These are phyloP conservation scores for Endothia cerciana DNA, from an alignment of 2,329 filamentous ascomycete genomes.

Conservation along the genomic window DNA sequence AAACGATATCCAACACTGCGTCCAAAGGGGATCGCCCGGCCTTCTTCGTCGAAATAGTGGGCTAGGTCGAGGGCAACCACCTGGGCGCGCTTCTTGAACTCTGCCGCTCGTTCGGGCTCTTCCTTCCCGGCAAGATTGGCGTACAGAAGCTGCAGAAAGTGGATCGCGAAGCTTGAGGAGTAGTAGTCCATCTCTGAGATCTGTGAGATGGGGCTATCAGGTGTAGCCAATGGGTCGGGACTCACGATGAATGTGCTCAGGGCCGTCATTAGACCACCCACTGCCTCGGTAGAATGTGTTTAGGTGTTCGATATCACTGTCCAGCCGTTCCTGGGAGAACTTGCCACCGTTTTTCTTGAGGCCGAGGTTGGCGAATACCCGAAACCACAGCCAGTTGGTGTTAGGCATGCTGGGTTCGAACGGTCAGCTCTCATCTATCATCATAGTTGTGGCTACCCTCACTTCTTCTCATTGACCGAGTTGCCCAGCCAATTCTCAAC, in stretches of 20 bases:
- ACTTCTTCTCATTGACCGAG: conserved; percentile 77
- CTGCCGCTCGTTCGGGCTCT: conserved; percentile 67
- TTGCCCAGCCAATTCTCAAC: conserved; percentile 75
- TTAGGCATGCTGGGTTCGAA: conserved; percentile 68
- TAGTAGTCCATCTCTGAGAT: conserved; percentile 78
- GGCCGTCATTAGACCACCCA: conserved; percentile 83
- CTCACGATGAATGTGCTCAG: conserved; percentile 71
- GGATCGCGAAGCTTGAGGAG: conserved; percentile 80
- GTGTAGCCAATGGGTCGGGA: neutral
- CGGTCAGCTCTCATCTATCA: neutral
- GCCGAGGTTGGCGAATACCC: conserved; percentile 81
- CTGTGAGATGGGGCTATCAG: neutral
- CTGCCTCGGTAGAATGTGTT: conserved; percentile 82
- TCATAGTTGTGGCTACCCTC: conserved; percentile 20
- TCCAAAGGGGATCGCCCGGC: conserved; percentile 75
- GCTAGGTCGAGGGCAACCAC: conserved; percentile 71
- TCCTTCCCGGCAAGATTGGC: conserved; percentile 70
- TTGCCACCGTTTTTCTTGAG: conserved; percentile 74
- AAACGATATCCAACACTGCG: conserved; percentile 82
- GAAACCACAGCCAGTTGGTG: conserved; percentile 77
- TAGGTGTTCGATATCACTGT: conserved; percentile 76
- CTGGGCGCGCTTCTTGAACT: conserved; percentile 71
- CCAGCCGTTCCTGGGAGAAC: conserved; percentile 70
- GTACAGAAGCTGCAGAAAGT: conserved; percentile 78
- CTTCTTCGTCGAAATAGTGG: conserved; percentile 76